Evolutionary conservation across 108 stramenopile genomes (phyloP).

Genomic region (Nitzschia palea): DNA sequence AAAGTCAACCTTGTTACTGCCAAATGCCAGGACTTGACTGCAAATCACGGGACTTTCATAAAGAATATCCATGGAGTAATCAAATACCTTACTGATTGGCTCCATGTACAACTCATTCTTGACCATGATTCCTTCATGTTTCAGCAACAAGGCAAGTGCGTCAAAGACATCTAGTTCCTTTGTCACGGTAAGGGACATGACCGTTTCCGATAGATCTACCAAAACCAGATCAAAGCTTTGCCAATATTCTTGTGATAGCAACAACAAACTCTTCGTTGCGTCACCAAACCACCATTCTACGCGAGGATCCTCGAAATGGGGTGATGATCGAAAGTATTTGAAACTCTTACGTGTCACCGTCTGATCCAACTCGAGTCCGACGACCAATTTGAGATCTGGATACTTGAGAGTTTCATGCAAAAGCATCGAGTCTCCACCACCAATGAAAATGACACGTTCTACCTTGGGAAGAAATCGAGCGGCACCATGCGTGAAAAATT

Average conservation of each 20-base stretch:
- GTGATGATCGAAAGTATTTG: constrained; percentile 74
- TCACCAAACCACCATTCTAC: constrained; percentile 90
- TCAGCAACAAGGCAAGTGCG: constrained; percentile 65
- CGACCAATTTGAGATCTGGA: constrained; percentile 64
- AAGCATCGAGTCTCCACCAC: constrained; percentile 82
- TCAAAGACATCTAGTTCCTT: constrained; percentile 78
- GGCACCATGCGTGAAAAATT: constrained; percentile 68
- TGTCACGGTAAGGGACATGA: constrained; percentile 74
- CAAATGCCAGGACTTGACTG: constrained; percentile 74
- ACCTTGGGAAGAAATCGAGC: constrained; percentile 67
- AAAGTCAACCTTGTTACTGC: constrained; percentile 73
- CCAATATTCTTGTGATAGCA: constrained; percentile 76
- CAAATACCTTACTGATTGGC: constrained; percentile 61
- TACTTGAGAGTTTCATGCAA: constrained; percentile 82
- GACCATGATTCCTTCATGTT: constrained; percentile 76
- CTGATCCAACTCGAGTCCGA: constrained; percentile 84
- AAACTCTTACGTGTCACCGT: constrained; percentile 64
- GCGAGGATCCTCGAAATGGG: constrained; percentile 74
- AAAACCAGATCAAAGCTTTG: constrained; percentile 80
- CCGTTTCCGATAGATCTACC: constrained; percentile 84
- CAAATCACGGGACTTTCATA: constrained; percentile 65
- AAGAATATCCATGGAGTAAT: constrained; percentile 50
- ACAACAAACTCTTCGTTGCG: constrained; percentile 67
- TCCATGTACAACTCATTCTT: constrained; percentile 80
- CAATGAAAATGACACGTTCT: constrained; percentile 70